Evolutionary conservation across 148 eudicot genomes (phyloP).

Genomic region (Heliosperma pusillum): DNA sequence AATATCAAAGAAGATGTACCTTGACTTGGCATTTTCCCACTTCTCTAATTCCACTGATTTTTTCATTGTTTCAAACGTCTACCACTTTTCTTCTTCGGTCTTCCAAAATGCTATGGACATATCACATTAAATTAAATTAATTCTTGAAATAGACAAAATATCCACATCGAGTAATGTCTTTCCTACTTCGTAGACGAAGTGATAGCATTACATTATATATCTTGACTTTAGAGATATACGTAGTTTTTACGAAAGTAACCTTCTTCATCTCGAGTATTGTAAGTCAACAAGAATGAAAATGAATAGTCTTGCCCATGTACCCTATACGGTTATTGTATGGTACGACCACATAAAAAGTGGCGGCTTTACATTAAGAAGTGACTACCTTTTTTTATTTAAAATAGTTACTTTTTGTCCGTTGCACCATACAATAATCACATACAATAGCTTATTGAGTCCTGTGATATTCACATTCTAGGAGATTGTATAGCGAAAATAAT

Average conservation of each 20-base stretch:
- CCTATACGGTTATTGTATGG: too few relatives aligned
- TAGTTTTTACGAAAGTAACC: not conserved
- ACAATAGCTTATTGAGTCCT: too few relatives aligned
- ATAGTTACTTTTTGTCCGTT: too few relatives aligned
- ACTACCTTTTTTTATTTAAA: too few relatives aligned
- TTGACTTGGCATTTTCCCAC: slow-evolving; percentile 16
- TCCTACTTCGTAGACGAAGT: not conserved
- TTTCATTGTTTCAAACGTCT: slow-evolving; percentile 23
- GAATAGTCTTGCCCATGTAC: too few relatives aligned
- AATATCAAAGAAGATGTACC: slow-evolving; percentile 16
- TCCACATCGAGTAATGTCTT: slow-evolving; percentile 31
- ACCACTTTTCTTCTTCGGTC: slow-evolving; percentile 31
- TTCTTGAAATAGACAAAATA: slow-evolving; percentile 16
- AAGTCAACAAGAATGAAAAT: too few relatives aligned
- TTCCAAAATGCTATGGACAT: slow-evolving; percentile 6
- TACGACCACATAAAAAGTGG: too few relatives aligned
- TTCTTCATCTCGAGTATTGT: not conserved
- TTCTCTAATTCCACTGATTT: not conserved
- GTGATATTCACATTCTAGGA: too few relatives aligned
- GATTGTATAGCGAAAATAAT: too few relatives aligned
- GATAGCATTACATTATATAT: slow-evolving; percentile 1
- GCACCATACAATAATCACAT: too few relatives aligned
- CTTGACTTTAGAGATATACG: not conserved
- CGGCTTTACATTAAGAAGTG: too few relatives aligned
- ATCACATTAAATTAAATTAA: slow-evolving; percentile 8